A percentile compares a stretch with the other conserved stretches of the same genome.
Conservation (phyloP, 139 green algal genomes). For the Eudorina sp. region DNA sequence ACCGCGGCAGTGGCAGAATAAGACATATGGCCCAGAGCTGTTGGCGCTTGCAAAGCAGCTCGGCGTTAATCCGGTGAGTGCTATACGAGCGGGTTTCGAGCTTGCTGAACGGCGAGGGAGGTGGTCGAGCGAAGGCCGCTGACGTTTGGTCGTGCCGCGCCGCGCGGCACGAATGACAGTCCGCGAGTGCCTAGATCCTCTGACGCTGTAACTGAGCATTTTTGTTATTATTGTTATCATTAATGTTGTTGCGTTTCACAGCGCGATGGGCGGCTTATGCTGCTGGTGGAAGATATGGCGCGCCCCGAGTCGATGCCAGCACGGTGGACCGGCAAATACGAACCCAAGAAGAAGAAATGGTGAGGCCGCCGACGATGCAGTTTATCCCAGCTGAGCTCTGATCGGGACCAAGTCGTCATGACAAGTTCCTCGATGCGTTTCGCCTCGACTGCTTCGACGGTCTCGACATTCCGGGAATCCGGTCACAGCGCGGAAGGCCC, state of each 20-base stretch:
- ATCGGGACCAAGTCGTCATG: background rate
- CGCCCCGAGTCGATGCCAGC: conserved; percentile 59
- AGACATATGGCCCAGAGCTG: conserved; percentile 20
- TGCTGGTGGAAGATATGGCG: conserved; percentile 63
- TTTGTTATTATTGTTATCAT: background rate
- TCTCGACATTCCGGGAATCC: background rate
- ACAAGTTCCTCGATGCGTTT: background rate
- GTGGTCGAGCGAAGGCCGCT: background rate
- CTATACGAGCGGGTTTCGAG: background rate
- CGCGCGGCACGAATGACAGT: background rate
- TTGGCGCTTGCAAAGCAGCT: conserved; percentile 15
- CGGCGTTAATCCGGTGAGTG: conserved; percentile 30
- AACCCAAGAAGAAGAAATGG: conserved; percentile 47
- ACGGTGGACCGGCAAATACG: conserved; percentile 52
- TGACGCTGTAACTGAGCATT: background rate
- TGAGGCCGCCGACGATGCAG: conserved; percentile 22
- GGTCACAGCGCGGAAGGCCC: background rate
- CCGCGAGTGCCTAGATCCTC: background rate
- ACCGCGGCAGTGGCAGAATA: too few relatives aligned
- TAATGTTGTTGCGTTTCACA: conserved; percentile 5
- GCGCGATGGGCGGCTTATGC: conserved; percentile 53
- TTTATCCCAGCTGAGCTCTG: background rate
- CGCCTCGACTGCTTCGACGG: background rate
- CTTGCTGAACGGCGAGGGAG: background rate
- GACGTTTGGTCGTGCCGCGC: background rate